A percentile compares a stretch with the other conserved stretches of the same genome.
Evolutionary conservation across 2,329 filamentous ascomycete genomes (phyloP).

Genomic region (Apiospora koreana): DNA sequence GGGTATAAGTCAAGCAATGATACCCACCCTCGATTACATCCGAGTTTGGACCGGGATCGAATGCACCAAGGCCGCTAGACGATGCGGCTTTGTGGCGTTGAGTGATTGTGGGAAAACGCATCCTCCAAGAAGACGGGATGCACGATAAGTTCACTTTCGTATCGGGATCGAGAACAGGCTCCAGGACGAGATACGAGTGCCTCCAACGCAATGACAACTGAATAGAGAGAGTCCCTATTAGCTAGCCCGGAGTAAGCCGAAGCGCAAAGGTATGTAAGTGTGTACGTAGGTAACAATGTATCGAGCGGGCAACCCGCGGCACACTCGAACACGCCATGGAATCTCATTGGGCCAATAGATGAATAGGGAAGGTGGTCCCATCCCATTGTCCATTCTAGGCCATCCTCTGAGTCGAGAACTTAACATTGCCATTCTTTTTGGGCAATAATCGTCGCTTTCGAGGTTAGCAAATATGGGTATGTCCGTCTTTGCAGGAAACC

Average conservation of each 20-base stretch:
- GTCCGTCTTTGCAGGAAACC: neutral
- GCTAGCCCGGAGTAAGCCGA: neutral
- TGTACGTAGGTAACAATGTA: neutral
- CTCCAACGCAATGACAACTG: neutral
- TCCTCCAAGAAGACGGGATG: neutral
- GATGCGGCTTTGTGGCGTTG: conserved; percentile 2
- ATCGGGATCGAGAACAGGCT: conserved; percentile 2
- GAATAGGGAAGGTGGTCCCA: neutral
- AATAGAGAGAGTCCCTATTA: neutral
- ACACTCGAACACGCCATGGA: neutral
- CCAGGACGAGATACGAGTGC: neutral
- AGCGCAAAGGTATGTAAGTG: neutral
- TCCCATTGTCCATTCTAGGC: neutral
- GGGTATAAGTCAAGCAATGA: neutral
- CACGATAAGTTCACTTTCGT: neutral
- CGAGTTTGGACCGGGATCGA: neutral
- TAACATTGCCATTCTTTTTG: neutral
- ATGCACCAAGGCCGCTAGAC: neutral
- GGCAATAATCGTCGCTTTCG: conserved; percentile 2
- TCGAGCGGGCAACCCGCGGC: neutral
- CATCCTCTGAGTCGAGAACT: neutral
- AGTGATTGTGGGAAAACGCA: neutral
- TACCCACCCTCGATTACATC: neutral
- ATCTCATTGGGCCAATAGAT: neutral
- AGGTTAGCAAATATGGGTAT: neutral